Conservation (phyloP, 768 basidiomycete species). For the Suillus plorans region DNA sequence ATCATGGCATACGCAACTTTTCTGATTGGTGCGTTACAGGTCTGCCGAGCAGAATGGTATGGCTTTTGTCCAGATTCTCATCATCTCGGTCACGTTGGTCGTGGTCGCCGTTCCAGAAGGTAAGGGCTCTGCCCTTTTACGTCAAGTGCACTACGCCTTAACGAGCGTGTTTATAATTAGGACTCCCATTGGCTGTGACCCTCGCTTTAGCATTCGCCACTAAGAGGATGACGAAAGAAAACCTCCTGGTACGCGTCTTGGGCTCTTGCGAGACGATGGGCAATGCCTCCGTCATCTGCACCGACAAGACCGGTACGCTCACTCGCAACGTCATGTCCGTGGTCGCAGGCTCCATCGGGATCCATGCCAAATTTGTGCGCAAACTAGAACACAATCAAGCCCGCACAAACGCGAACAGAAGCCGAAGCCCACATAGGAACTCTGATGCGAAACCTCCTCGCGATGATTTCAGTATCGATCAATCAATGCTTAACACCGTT, state of each 20-base stretch:
- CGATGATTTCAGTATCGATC: conserved; percentile 88
- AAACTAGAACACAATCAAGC: conserved; percentile 67
- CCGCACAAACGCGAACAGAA: conserved; percentile 70
- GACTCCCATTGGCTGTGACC: conserved; percentile 93
- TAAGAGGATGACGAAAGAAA: conserved; percentile 96
- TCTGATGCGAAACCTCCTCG: conserved; percentile 26
- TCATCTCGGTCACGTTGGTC: conserved; percentile 91
- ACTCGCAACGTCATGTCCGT: conserved; percentile 96
- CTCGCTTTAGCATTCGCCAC: conserved; percentile 97
- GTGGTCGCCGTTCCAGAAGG: conserved; percentile 90
- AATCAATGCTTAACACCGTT: conserved; percentile 60
- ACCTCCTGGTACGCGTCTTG: conserved; percentile 91
- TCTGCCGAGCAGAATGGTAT: conserved; percentile 83
- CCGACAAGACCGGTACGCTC: conserved; percentile 95
- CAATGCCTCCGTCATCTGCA: conserved; percentile 93
- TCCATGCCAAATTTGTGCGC: conserved; percentile 92
- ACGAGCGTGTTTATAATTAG: conserved; percentile 34
- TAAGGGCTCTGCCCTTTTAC: conserved; percentile 15
- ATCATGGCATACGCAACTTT: too few species aligned
- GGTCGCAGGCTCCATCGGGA: conserved; percentile 92
- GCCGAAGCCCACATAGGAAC: conserved; percentile 33
- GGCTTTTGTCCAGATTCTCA: conserved; percentile 88
- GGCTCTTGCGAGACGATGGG: conserved; percentile 99
- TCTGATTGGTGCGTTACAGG: conserved; percentile 32
- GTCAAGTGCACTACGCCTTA: neutral